Evolutionary conservation across 371 early-diverging fungal species (phyloP).

Genomic region (Dinochytrium kinnereticum): DNA sequence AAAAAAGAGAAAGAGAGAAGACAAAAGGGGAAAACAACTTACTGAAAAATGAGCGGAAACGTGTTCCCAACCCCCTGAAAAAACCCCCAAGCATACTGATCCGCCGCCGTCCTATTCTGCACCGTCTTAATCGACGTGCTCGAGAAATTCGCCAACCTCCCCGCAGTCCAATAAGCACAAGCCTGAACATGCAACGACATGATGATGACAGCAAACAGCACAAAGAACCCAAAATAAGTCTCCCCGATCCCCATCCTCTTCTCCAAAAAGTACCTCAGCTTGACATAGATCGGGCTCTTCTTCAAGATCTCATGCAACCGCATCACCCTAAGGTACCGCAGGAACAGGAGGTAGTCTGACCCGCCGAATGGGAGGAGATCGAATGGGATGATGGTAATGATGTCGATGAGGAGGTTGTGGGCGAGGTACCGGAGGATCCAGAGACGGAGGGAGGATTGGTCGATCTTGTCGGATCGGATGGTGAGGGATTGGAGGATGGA

Average conservation of each 20-base stretch:
- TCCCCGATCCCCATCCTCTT: constrained; percentile 31
- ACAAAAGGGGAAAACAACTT: neutral
- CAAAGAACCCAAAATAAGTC: constrained; percentile 26
- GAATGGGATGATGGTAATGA: constrained; percentile 18
- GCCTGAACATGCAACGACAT: constrained; percentile 39
- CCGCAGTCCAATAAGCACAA: constrained; percentile 28
- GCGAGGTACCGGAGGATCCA: neutral
- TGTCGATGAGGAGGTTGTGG: constrained; percentile 12
- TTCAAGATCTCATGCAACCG: neutral
- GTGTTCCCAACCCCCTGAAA: constrained; percentile 34
- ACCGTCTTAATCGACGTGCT: constrained; percentile 10
- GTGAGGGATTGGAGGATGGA: constrained; percentile 19
- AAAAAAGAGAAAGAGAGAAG: neutral
- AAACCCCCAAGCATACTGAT: constrained; percentile 39
- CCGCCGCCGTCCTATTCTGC: constrained; percentile 2
- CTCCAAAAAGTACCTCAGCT: constrained; percentile 3
- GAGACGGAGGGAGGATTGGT: neutral
- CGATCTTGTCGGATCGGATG: neutral
- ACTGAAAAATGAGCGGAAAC: constrained; percentile 26
- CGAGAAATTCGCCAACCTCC: constrained; percentile 17
- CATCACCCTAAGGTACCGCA: constrained; percentile 6
- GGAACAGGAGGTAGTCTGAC: constrained; percentile 13
- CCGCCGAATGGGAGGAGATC: constrained; percentile 8
- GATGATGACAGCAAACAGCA: constrained; percentile 21
- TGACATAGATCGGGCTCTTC: neutral